A percentile compares a stretch with the other conserved stretches of the same genome.
Conservation (phyloP, 441 rosid genomes). For the Pelargonium cotyledonis region DNA sequence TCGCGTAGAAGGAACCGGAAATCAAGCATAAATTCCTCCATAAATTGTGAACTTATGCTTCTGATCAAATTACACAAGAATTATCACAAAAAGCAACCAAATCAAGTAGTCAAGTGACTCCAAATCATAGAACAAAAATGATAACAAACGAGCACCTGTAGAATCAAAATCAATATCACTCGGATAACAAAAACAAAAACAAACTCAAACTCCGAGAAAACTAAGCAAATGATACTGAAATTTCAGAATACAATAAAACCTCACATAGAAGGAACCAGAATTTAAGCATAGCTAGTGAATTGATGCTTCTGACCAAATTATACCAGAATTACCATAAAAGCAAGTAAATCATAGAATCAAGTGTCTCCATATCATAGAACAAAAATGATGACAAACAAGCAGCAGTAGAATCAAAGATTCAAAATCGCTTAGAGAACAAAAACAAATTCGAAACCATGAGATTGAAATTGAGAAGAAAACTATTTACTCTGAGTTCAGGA, state of each 20-base stretch:
- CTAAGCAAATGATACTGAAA: neutral
- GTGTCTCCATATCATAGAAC: too few species aligned
- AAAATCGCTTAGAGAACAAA: too few species aligned
- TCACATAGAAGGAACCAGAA: neutral
- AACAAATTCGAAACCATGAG: neutral
- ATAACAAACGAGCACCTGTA: neutral
- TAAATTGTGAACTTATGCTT: neutral
- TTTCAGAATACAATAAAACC: neutral
- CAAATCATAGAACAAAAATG: too few species aligned
- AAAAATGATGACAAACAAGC: too few species aligned
- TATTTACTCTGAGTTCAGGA: slow-evolving; percentile 21
- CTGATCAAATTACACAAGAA: neutral
- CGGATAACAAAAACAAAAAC: neutral
- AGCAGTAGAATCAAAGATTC: neutral
- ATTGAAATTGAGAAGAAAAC: slow-evolving; percentile 14
- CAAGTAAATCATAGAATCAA: neutral
- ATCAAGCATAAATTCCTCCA: neutral
- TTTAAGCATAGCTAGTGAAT: slow-evolving; percentile 1
- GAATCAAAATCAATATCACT: neutral
- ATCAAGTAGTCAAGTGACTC: neutral
- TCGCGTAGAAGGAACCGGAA: neutral
- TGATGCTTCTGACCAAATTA: neutral
- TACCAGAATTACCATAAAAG: neutral
- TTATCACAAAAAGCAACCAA: neutral
- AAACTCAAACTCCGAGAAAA: slow-evolving; percentile 2